These are phyloP conservation scores for Rhodomyrtus tomentosa DNA, from an alignment of 345 rosid genomes.

Conservation along the genomic window DNA sequence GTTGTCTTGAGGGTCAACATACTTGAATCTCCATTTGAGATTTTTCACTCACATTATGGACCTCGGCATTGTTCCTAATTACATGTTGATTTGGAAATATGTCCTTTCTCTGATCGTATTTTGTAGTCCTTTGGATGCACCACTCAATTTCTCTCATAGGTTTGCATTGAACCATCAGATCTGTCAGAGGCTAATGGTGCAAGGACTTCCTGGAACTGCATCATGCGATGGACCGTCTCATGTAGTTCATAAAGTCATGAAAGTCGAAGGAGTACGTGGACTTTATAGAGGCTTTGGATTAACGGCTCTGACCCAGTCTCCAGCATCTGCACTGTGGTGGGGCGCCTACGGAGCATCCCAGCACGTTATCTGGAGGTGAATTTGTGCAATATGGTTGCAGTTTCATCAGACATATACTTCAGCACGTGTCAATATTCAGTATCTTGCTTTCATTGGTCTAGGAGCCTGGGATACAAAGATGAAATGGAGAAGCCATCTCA, in stretches of 20 bases:
- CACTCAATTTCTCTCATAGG: background rate
- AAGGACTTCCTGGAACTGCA: slow-evolving; percentile 49
- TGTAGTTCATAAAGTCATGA: slow-evolving; percentile 30
- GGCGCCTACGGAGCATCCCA: slow-evolving; percentile 49
- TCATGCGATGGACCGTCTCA: slow-evolving; percentile 36
- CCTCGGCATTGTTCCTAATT: background rate
- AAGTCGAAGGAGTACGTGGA: slow-evolving; percentile 44
- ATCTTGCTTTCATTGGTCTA: background rate
- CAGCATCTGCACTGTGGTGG: slow-evolving; percentile 69
- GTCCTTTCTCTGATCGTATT: background rate
- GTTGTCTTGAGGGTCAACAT: background rate
- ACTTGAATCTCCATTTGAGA: background rate
- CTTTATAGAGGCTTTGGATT: slow-evolving; percentile 59
- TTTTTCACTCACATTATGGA: background rate
- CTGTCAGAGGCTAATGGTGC: slow-evolving; percentile 54
- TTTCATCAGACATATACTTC: background rate
- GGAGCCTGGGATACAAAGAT: slow-evolving; percentile 46
- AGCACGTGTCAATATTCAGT: background rate
- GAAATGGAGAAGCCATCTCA: slow-evolving; percentile 40
- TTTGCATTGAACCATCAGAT: slow-evolving; percentile 11
- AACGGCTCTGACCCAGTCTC: slow-evolving; percentile 37
- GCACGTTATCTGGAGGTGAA: slow-evolving; percentile 47
- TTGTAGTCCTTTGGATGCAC: background rate
- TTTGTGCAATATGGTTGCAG: background rate
- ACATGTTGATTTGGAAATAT: background rate